These are phyloP conservation scores for Cichorium intybus DNA, from an alignment of 140 eudicot genomes.

Conservation along the genomic window DNA sequence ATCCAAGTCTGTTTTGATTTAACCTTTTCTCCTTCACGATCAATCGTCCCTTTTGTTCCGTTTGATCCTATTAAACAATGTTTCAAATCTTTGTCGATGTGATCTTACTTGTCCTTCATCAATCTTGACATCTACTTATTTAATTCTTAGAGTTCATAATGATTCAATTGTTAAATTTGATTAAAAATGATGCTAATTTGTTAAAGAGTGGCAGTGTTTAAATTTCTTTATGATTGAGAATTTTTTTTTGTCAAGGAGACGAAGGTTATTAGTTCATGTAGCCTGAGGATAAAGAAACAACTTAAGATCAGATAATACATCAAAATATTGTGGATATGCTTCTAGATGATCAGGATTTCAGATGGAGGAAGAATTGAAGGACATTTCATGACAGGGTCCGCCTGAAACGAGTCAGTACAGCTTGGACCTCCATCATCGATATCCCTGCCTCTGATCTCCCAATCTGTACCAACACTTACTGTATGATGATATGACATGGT, in stretches of 20 bases:
- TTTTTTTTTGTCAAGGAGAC: background rate
- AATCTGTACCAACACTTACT: constrained; percentile 17
- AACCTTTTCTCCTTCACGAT: constrained; percentile 13
- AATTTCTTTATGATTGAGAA: background rate
- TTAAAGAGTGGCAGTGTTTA: background rate
- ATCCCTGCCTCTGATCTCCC: constrained; percentile 59
- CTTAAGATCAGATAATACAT: background rate
- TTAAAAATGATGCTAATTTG: constrained; percentile 1
- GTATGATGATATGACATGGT: constrained; percentile 28
- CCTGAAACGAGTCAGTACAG: constrained; percentile 45
- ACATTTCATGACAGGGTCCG: constrained; percentile 53
- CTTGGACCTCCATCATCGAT: constrained; percentile 55
- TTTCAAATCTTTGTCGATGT: constrained; percentile 2
- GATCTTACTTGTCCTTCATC: background rate
- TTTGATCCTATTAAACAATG: background rate
- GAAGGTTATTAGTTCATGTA: background rate
- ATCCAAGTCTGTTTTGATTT: constrained; percentile 13
- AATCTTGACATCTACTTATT: background rate
- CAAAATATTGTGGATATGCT: constrained; percentile 56
- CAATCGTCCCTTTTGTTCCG: constrained; percentile 14
- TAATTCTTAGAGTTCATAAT: background rate
- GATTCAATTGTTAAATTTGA: background rate
- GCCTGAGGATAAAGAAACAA: constrained; percentile 16
- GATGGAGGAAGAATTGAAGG: constrained; percentile 46
- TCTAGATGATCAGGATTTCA: constrained; percentile 25